Base-by-base conservation (phyloP, 2,329 filamentous ascomycete genomes). In the Onygena corvina region DNA sequence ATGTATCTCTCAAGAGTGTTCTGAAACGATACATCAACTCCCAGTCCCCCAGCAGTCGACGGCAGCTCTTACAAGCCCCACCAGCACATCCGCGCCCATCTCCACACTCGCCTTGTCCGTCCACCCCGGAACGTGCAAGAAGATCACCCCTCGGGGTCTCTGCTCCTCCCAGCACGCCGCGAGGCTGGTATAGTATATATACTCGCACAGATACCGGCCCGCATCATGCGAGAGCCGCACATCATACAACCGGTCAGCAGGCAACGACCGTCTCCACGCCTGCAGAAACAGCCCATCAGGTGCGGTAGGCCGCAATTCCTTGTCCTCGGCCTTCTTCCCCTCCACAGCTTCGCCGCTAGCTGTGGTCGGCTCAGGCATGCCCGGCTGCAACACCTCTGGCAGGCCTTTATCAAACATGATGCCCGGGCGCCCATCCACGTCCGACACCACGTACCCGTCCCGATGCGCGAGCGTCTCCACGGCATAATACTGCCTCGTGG, bases 141-240 rank as follows among this genome's bases (percentile, higher is more conserved):
- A 89, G 1, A 81, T 64, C 3, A 84, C 78, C 40, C 63, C 69
- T n/a, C 64, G 60, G 42, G 63, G 58, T 18, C 58, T 57, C 2
- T 61, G 59, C 35, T 62, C 59, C 50, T 55, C 58, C 12, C 56
- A 53, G 12, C 64, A 65, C 35, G 59, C 53, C 3, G 81, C 72
- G 56, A 87, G 63, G 53, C 79, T 84, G 4, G 77, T 79, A 64
- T 80, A 87, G 64, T 83, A 86, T 56, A 84, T 86, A 60, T 85
- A 89, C 61, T 89, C 84, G 65, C 84, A 89, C 12, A 88, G 70
- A 62, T 83, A 89, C 16, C 75, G 75, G 2, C 84, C 84, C 0
- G 84, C 79, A 56, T 89, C 81, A 36, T 80, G 74, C 0, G 82
- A 86, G 33, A 84, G 68, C 27, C 77, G 73, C 5, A 74, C 57